Base-by-base conservation (phyloP, 2,329 filamentous ascomycete species). In the Dactylellina sp. region DNA sequence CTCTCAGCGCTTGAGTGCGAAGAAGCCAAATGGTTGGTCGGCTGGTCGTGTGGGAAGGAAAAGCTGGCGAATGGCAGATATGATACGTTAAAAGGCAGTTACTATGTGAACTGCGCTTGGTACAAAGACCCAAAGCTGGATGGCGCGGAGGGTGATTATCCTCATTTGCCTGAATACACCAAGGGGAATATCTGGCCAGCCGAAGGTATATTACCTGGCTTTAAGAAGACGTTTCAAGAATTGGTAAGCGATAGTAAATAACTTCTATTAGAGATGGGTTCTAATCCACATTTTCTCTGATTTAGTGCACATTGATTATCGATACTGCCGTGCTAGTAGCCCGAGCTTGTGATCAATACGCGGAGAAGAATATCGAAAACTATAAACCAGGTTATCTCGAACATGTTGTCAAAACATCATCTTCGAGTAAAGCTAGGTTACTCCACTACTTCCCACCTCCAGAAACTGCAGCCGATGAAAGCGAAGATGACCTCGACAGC, bases 311-410 rank as follows among this genome's bases (percentile, higher is more conserved):
- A 0, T 82, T 98, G 75, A 92, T 98, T 78, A 97, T 98, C 77
- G 92, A 97, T 79, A 91, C 90, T 0, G 95, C 92, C 0, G 91
- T 90, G 2, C 84, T 98, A 7, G 95, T 99, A 4, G 95, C 95
- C 0, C 84, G 89, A n/a, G 92, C 91, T 2, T 97, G 94, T 81
- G 94, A 97, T 83, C 86, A 86, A 63, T 98, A 92, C 81, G 95
- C 93, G 1, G 85, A 88, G 80, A 85, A 86, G 65, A 91, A 96
- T 76, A 91, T 98, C 46, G 83, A 87, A 0, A 90, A 85, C 1
- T 98, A 98, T 79, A 87, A 88, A 52, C 79, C 82, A 2, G 91
- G 90, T 0, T 97, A 96, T 79, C 84, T 99, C 2, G 92, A 97
- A 82, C 88, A 88, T 61, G 91, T 98, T 4, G 94, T 99, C 52